A percentile compares a stretch with the other conserved stretches of the same genome.
These are phyloP conservation scores for Asterophora parasitica DNA, from an alignment of 768 basidiomycete genomes.

Conservation along the genomic window DNA sequence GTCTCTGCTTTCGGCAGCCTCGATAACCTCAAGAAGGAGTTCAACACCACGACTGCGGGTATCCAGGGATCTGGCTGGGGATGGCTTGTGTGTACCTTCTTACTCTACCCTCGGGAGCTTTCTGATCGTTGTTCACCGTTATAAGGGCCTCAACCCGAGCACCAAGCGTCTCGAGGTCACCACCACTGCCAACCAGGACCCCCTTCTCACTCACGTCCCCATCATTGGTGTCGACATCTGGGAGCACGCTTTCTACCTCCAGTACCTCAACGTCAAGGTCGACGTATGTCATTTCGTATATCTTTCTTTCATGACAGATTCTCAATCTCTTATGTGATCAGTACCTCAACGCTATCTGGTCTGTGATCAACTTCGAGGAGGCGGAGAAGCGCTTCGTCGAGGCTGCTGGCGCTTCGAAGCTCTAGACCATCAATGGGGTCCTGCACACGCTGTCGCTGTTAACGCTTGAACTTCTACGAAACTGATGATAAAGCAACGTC, in stretches of 20 bases:
- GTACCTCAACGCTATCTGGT: slow-evolving; percentile 90
- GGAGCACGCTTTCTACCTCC: slow-evolving; percentile 96
- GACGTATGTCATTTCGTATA: slow-evolving; percentile 56
- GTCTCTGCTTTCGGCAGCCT: slow-evolving; percentile 58
- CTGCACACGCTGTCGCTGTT: neutral
- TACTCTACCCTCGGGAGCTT: neutral
- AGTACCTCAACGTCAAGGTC: slow-evolving; percentile 92
- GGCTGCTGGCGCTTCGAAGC: slow-evolving; percentile 18
- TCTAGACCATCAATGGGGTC: slow-evolving; percentile 8
- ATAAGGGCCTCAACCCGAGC: slow-evolving; percentile 63
- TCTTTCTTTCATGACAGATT: neutral
- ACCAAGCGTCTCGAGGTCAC: slow-evolving; percentile 76
- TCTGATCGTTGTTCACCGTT: neutral
- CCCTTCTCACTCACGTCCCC: slow-evolving; percentile 68
- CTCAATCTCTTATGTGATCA: slow-evolving; percentile 20
- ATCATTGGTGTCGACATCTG: slow-evolving; percentile 93
- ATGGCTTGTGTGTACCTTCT: slow-evolving; percentile 70
- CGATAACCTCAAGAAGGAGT: slow-evolving; percentile 70
- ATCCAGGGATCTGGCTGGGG: slow-evolving; percentile 97
- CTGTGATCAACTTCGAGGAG: slow-evolving; percentile 86
- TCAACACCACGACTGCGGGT: slow-evolving; percentile 79
- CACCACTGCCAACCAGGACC: slow-evolving; percentile 96
- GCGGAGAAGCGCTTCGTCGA: slow-evolving; percentile 52
- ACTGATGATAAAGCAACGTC: neutral
- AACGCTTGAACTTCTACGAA: neutral